Evolutionary conservation across 257 asterid genomes (phyloP).

Genomic region (Jaltomata sinuosa): DNA sequence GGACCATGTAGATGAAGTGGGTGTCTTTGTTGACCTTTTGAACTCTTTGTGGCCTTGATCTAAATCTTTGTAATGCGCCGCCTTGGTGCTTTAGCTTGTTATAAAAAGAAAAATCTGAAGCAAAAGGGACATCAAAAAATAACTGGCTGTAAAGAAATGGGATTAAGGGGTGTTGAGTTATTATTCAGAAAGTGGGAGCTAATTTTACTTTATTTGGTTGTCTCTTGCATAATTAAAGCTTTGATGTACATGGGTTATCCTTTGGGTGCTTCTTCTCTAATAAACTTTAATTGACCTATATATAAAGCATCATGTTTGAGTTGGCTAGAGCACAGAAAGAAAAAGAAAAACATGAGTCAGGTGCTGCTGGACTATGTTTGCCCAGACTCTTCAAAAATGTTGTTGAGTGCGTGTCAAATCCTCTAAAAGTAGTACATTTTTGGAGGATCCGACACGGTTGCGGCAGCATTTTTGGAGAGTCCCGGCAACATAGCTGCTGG

Average conservation of each 20-base stretch:
- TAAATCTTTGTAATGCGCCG: background rate
- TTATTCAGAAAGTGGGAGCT: background rate
- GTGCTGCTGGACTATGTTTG: background rate
- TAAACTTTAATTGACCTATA: background rate
- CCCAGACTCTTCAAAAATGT: background rate
- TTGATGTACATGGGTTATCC: background rate
- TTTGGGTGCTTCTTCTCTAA: background rate
- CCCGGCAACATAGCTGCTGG: background rate
- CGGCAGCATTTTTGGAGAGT: background rate
- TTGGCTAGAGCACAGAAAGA: background rate
- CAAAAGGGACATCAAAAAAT: background rate
- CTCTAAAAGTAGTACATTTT: background rate
- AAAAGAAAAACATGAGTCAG: background rate
- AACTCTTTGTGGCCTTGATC: background rate
- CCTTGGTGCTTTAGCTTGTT: background rate
- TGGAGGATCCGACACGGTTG: background rate
- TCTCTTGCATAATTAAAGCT: background rate
- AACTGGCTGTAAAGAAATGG: background rate
- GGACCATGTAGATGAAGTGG: background rate
- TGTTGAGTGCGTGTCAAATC: background rate
- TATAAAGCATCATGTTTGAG: background rate
- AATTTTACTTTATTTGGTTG: background rate
- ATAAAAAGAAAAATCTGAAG: background rate
- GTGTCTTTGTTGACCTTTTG: background rate
- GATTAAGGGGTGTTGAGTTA: background rate